Evolutionary conservation across 2,329 filamentous ascomycete species (phyloP), one percentile per base, ranked within the genome.

Genomic region (Pyrenochaeta sp.): DNA sequence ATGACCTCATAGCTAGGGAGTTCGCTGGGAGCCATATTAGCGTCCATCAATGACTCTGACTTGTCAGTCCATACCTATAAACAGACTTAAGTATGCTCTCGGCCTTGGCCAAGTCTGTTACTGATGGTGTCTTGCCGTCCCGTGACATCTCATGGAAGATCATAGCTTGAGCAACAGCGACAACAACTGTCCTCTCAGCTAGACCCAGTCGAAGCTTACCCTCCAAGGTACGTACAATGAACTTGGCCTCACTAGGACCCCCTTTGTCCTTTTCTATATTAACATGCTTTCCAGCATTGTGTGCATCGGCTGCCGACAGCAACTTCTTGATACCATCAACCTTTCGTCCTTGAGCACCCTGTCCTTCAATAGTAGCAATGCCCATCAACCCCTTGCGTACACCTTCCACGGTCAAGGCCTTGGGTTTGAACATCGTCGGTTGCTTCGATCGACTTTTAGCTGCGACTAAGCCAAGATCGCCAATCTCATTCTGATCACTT

Each of bases 361-460:
- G 90, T 9, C 95, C 95, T 62, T 91, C 85, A 12, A 91, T 85
- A 15, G 90, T 96, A 6, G 95, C 95, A 71, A 99, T 96, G 30
- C 83, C 85, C 82, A 98, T 90, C 31, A 99, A 77, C 1, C 91
- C 91, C 70, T 95, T 89, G 68, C 96, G 92, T 1, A 99, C 93
- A 23, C 90, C 92, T 51, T 85, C 86, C 1, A 99, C 84, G 0
- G 93, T 97, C 65, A 99, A 80, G 23, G 93, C 83, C 77, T 96
- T 97, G 2, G 93, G 95, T 75, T 96, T 97, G 82, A 98, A 97
- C 92, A 99, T 97, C 18, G 95, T 98, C 10, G 91, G 91, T 71
- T 99, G 95, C 40, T 93, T 98, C 12, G 90, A 91, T 75, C 94
- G 87, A 78, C 92, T 97, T 81, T 98, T 97, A 43, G 96, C 91